Base-by-base conservation (phyloP, 352 stramenopile genomes). In the Pythium monospermum region DNA sequence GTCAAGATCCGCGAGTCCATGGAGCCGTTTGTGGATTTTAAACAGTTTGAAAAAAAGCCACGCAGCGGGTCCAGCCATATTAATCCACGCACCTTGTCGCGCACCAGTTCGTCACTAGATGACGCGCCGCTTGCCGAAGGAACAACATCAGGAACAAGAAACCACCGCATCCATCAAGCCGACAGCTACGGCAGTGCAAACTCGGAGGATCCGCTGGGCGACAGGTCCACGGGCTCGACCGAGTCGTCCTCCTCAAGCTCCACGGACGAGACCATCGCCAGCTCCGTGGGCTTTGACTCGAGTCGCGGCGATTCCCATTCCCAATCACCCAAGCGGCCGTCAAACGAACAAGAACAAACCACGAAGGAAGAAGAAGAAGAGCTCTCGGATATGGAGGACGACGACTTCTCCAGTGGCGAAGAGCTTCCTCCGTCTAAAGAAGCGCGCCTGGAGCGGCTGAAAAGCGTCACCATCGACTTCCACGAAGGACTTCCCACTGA, bases 1-100 rank as follows among this genome's bases (percentile, higher is more conserved):
- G 81, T 91, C 57, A 77, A 69, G 49, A 91, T 91, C 48, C 77
- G 81, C 42, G 76, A 91, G 61, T 89, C 77, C 31, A 89, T 91
- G 81, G 81, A 91, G 60, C 65, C 73, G 18, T 59, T 87, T 16
- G 78, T 91, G 26, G 81, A 91, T 56, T 91, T 91, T 44, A 76
- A 79, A 49, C 77, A 91, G 56, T 91, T 89, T 52, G 69, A 83
- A 52, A 57, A 54, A 5, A 22, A 32, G 8, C 26, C 44, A 21
- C 43, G 26, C 16, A 61, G 52, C n/a, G 49, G 57, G 4, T 15
- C 12, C n/a, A 60, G 46, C 21, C 30, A 16, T 12, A 21, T 33
- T 4, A 21, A 15, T 19, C 6, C 11, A n/a, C 47, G 47, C 7
- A 43, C 49, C 5, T 30, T 58, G 3, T 62, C 53, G 23, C 53